phyloP scores from a whole-genome alignment of 345 rosid genomes.

The Salix purpurea region DNA sequence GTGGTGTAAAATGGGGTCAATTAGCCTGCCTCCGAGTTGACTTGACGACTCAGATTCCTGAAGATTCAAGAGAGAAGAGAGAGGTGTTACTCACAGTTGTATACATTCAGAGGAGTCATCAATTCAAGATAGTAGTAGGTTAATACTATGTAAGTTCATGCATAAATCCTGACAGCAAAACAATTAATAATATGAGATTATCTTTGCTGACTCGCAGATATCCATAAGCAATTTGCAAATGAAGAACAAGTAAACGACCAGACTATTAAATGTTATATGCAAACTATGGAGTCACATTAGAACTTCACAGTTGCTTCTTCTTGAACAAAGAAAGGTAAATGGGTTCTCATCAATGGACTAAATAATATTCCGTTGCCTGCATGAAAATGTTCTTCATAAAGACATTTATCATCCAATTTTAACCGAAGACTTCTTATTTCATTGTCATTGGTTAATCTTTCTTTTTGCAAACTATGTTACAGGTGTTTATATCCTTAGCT shows the following conservation, averaged over 20 bases:
- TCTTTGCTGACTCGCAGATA: too few relatives aligned
- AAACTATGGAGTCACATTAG: background rate
- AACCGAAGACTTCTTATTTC: background rate
- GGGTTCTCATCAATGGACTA: background rate
- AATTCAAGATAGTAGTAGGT: background rate
- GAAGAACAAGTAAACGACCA: too few relatives aligned
- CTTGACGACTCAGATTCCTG: constrained; percentile 20
- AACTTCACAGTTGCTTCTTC: background rate
- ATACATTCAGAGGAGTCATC: background rate
- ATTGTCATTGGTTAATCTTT: background rate
- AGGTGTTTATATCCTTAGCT: background rate
- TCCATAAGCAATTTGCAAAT: background rate
- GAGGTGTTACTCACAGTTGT: too few relatives aligned
- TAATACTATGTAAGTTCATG: background rate
- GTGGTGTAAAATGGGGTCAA: background rate
- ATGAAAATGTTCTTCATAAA: background rate
- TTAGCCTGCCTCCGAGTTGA: constrained; percentile 9
- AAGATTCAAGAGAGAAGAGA: too few relatives aligned
- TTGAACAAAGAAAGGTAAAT: background rate
- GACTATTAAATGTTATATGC: background rate
- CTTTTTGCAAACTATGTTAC: background rate
- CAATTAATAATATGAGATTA: background rate
- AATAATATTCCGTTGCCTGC: background rate
- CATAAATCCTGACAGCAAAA: background rate
- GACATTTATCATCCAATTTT: background rate